A percentile compares a stretch with the other conserved stretches of the same genome.
Conservation (phyloP, 2,329 filamentous ascomycete species). For the Huntiella omanensis region DNA sequence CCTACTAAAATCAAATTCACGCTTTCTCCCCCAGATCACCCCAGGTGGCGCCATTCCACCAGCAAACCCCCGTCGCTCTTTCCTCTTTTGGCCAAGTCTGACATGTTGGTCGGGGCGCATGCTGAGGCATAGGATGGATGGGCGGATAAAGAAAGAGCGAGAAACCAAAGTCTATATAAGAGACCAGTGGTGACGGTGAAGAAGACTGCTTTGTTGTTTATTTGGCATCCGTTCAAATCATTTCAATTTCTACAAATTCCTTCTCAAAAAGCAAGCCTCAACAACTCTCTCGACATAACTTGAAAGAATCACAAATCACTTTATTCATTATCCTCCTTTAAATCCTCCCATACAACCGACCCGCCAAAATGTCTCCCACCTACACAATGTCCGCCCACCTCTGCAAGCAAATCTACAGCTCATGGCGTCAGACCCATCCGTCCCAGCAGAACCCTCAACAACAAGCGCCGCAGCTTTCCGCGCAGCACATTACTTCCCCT, state of each 20-base stretch:
- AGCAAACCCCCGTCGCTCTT: too few relatives aligned
- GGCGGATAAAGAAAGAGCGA: not conserved
- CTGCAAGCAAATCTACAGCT: conserved; percentile 40
- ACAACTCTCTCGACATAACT: not conserved
- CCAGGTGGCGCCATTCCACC: too few relatives aligned
- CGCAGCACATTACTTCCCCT: not conserved
- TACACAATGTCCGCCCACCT: conserved; percentile 43
- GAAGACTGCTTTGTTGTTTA: not conserved
- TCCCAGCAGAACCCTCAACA: conserved; percentile 11
- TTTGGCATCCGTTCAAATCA: not conserved
- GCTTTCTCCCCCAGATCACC: too few relatives aligned
- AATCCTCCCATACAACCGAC: not conserved
- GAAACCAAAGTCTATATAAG: not conserved
- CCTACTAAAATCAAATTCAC: too few relatives aligned
- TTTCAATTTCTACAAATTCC: not conserved
- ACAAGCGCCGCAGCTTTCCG: too few relatives aligned
- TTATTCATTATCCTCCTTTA: not conserved
- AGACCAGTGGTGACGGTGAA: not conserved
- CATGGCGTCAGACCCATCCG: conserved; percentile 29
- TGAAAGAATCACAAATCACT: too few relatives aligned
- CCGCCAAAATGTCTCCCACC: conserved; percentile 32
- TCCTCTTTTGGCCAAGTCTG: too few relatives aligned
- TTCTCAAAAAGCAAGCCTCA: not conserved
- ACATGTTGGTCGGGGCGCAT: too few relatives aligned
- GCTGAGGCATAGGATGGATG: not conserved